phyloP scores from a whole-genome alignment of 2,329 filamentous ascomycete genomes.

The Fonsecaea multimorphosa region DNA sequence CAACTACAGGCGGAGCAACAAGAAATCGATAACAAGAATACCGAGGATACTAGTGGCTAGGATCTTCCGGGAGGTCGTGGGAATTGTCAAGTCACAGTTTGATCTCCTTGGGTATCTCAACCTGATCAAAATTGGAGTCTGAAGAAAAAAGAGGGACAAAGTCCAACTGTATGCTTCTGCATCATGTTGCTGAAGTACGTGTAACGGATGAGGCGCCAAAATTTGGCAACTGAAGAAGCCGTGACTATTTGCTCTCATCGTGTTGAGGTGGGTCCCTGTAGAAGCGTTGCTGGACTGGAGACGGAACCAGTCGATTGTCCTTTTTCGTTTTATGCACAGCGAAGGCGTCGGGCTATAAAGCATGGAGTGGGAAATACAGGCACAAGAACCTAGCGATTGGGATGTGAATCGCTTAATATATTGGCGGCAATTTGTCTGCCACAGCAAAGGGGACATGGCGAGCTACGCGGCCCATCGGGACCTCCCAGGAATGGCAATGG shows the following conservation, averaged over 20 bases:
- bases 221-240: neutral
- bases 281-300: neutral
- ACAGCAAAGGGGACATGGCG: neutral
- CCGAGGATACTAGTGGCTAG: slow-evolving; percentile 38
- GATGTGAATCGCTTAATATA: slow-evolving; percentile 1
- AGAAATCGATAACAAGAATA: slow-evolving; percentile 39
- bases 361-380: neutral
- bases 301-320: neutral
- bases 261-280: neutral
- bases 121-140: neutral
- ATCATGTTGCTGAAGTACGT: neutral
- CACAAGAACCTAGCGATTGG: neutral
- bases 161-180: neutral
- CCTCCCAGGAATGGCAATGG: neutral
- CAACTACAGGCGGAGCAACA: slow-evolving; percentile 30
- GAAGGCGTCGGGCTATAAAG: slow-evolving; percentile 1
- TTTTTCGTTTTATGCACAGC: slow-evolving; percentile 2
- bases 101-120: neutral
- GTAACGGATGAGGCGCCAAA: neutral
- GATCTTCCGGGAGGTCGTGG: neutral
- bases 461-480: neutral
- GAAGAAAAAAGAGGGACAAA: neutral
- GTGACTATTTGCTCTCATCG: neutral
- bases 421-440: neutral
- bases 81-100: neutral